Evolutionary conservation across 805 yeast genomes (phyloP).

Genomic region (Spencermartinsiella europaea): DNA sequence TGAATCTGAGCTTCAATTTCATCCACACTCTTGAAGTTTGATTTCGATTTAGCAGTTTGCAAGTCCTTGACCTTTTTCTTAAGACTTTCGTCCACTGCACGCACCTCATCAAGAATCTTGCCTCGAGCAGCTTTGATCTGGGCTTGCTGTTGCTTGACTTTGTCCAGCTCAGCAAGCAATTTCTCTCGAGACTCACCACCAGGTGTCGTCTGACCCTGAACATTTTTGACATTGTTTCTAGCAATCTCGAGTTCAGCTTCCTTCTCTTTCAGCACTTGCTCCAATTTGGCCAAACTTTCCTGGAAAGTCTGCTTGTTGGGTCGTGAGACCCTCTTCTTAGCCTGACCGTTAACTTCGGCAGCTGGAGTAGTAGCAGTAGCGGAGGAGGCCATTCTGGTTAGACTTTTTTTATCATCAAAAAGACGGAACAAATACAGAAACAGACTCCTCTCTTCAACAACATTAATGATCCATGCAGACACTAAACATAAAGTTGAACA

Average conservation of each 20-base stretch:
- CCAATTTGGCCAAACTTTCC: conserved; percentile 25
- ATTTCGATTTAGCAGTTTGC: conserved; percentile 63
- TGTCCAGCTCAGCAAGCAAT: conserved; percentile 45
- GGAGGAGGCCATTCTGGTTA: neutral
- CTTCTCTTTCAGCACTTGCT: conserved; percentile 24
- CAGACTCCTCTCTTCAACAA: too few relatives aligned
- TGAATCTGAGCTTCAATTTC: conserved; percentile 32
- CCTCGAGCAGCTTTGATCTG: conserved; percentile 44
- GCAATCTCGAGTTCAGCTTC: conserved; percentile 25
- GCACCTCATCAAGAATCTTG: conserved; percentile 56
- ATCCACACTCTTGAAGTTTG: conserved; percentile 46
- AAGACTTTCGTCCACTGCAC: conserved; percentile 59
- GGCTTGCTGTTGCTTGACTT: conserved; percentile 40
- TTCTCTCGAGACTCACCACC: conserved; percentile 44
- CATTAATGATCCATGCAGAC: too few relatives aligned
- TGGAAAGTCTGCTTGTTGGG: conserved; percentile 29
- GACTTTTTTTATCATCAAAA: too few relatives aligned
- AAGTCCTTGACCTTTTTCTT: conserved; percentile 75
- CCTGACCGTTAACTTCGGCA: neutral
- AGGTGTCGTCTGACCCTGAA: conserved; percentile 16
- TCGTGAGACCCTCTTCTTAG: conserved; percentile 18
- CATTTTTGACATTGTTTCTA: conserved; percentile 23
- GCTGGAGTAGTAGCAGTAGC: neutral
- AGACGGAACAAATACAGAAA: too few relatives aligned
- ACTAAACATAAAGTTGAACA: too few relatives aligned